Evolutionary conservation across 2,329 filamentous ascomycete species (phyloP), one percentile per base, ranked within the genome.

Genomic region (Ophiostoma himal-ulmi): DNA sequence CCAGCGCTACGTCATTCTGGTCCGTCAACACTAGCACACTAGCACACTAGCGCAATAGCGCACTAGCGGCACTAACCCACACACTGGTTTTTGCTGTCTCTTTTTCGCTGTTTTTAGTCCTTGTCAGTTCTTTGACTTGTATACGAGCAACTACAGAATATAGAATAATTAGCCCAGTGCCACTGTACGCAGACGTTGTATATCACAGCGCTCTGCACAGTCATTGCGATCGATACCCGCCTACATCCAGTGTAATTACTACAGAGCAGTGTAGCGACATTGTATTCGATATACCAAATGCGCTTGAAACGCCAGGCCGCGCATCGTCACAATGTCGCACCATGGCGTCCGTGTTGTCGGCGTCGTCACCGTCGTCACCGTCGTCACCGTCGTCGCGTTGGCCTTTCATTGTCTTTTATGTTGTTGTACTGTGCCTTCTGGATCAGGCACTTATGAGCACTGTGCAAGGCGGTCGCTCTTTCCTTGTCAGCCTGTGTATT

Each of bases 1-100:
- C 52, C 52, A 26, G 52, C 52, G 52, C 52, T 57, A 57, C 52
- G 52, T 57, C 52, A 57, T 57, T 57, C 52, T 57, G 52, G n/a
- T 57, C n/a, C 52, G 14, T 57, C n/a, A 48, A 48, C 44, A 17
- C 44, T 48, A 48, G 17, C 37, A 48, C 14, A 20, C 44, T 48
- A 48, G 44, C n/a, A 5, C 20, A 7, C 14, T 48, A n/a, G 4
- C 7, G 17, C 17, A 48, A 5, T 48, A 48, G 17, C 17, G 44
- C n/a, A 30, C 14, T 44, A 5, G 2, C 11, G 41, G 41, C 41
- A n/a, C 17, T 48, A 48, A 20, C 7, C 44, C 44, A 48, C 44
- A 48, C 44, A 48, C n/a, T 54, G n/a, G 48, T 22, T n/a, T 26
- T 57, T 26, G 52, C 22, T 10, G n/a, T 48, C 14, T 17, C 44